Conservation (phyloP, 352 stramenopile species). For the Pythium guiyangense region DNA sequence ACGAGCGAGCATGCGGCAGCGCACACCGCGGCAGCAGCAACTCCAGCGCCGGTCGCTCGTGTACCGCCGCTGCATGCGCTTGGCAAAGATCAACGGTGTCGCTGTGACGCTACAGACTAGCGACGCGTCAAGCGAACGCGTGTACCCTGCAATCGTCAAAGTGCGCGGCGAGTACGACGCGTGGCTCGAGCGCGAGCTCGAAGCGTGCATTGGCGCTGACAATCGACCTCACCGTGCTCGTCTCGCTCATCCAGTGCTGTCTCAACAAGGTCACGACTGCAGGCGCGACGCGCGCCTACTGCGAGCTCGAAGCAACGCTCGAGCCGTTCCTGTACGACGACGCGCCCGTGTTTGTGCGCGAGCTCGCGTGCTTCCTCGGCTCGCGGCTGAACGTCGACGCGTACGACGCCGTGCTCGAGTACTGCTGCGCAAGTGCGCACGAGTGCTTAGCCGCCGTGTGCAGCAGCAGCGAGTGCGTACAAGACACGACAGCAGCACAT, state of each 20-base stretch:
- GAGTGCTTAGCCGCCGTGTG: constrained; percentile 42
- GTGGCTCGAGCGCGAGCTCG: constrained; percentile 59
- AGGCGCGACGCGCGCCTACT: constrained; percentile 31
- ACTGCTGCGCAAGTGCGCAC: constrained; percentile 41
- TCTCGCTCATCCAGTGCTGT: constrained; percentile 55
- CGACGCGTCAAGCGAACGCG: no score
- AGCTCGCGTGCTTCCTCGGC: constrained; percentile 60
- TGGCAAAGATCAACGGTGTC: constrained; percentile 42
- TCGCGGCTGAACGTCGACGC: constrained; percentile 62
- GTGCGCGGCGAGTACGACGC: constrained; percentile 44
- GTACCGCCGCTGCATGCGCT: constrained; percentile 42
- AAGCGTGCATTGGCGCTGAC: constrained; percentile 57
- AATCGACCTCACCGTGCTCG: constrained; percentile 66
- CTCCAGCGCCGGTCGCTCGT: constrained; percentile 44
- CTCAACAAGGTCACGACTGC: constrained; percentile 41
- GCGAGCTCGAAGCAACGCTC: constrained; percentile 42
- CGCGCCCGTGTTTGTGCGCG: constrained; percentile 43
- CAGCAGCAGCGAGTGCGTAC: not conserved
- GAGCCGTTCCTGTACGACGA: constrained; percentile 67
- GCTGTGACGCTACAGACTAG: constrained; percentile 9
- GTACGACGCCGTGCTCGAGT: constrained; percentile 63
- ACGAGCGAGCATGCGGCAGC: constrained; percentile 7
- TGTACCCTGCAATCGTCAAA: constrained; percentile 42
- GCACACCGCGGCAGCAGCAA: constrained; percentile 5
- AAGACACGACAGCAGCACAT: not conserved